A percentile compares a stretch with the other conserved stretches of the same genome.
phyloP scores from a whole-genome alignment of 768 basidiomycete genomes.

The Boletellus emodensis region DNA sequence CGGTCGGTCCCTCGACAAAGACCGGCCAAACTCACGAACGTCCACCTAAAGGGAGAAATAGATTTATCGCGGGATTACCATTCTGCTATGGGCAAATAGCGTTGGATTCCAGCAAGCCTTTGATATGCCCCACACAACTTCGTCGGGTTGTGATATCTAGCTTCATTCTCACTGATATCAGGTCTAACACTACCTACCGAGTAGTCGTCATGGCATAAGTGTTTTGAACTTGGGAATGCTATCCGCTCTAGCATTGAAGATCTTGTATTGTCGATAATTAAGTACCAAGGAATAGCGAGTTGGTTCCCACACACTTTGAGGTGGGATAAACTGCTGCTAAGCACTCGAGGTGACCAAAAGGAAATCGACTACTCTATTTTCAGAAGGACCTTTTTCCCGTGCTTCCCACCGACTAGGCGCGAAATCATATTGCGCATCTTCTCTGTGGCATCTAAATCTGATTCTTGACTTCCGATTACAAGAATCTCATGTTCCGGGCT shows the following conservation, averaged over 20 bases:
- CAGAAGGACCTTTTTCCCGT: conserved; percentile 51
- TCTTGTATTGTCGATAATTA: neutral
- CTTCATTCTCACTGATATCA: neutral
- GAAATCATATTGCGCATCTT: conserved; percentile 34
- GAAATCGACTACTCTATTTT: conserved; percentile 26
- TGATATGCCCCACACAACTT: neutral
- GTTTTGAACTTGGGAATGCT: no score
- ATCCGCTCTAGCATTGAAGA: no score
- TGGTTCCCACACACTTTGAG: no score
- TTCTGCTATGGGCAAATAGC: conserved; percentile 15
- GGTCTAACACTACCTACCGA: neutral
- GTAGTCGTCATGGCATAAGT: no score
- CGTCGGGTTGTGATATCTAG: neutral
- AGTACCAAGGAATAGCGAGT: no score
- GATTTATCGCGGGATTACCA: conserved; percentile 77
- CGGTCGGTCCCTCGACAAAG: conserved; percentile 70
- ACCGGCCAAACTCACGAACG: conserved; percentile 81
- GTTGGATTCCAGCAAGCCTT: neutral
- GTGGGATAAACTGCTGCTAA: no score
- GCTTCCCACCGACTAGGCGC: conserved; percentile 33
- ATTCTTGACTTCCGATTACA: conserved; percentile 39
- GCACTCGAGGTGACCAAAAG: no score
- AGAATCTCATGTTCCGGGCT: conserved; percentile 70
- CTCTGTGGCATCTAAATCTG: conserved; percentile 35
- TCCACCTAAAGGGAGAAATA: conserved; percentile 81